phyloP scores from a whole-genome alignment of 2,329 filamentous ascomycete species.

The Alternaria atra region DNA sequence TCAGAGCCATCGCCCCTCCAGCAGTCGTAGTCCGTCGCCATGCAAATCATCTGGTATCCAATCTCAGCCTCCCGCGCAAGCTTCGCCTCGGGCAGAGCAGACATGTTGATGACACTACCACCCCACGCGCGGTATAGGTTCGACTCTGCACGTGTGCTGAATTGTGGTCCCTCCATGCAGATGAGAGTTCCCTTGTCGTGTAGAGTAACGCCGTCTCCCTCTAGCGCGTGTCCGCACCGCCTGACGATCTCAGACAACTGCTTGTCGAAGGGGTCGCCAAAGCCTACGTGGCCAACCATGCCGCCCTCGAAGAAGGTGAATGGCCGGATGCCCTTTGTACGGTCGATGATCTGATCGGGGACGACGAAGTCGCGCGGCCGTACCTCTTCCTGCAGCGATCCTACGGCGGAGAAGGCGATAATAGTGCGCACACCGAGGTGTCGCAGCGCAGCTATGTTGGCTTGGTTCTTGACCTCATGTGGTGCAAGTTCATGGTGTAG shows the following conservation, averaged over 20 bases:
- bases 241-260: slow-evolving; percentile 79
- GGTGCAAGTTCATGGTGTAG: slow-evolving; percentile 87
- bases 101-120: slow-evolving; percentile 98
- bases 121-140: slow-evolving; percentile 96
- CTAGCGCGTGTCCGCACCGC: slow-evolving; percentile 76
- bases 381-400: slow-evolving; percentile 89
- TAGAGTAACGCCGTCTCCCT: slow-evolving; percentile 83
- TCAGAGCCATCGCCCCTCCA: slow-evolving; percentile 82
- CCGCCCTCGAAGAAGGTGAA: slow-evolving; percentile 97
- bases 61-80: slow-evolving; percentile 96
- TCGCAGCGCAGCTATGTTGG: slow-evolving; percentile 97
- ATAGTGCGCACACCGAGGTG: slow-evolving; percentile 87
- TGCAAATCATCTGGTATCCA: slow-evolving; percentile 97
- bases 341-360: slow-evolving; percentile 95
- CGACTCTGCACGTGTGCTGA: slow-evolving; percentile 94
- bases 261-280: slow-evolving; percentile 93
- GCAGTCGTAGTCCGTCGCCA: slow-evolving; percentile 99
- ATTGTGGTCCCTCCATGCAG: slow-evolving; percentile 99
- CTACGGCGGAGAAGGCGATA: slow-evolving; percentile 95
- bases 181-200: slow-evolving; percentile 87
- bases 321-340: slow-evolving; percentile 91
- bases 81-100: slow-evolving; percentile 92
- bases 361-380: slow-evolving; percentile 96
- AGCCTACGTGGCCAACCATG: slow-evolving; percentile 91
- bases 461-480: slow-evolving; percentile 91